A percentile compares a stretch with the other conserved stretches of the same genome.
phyloP scores from a whole-genome alignment of 2,329 filamentous ascomycete species.

The Chrysoporthe puriensis region DNA sequence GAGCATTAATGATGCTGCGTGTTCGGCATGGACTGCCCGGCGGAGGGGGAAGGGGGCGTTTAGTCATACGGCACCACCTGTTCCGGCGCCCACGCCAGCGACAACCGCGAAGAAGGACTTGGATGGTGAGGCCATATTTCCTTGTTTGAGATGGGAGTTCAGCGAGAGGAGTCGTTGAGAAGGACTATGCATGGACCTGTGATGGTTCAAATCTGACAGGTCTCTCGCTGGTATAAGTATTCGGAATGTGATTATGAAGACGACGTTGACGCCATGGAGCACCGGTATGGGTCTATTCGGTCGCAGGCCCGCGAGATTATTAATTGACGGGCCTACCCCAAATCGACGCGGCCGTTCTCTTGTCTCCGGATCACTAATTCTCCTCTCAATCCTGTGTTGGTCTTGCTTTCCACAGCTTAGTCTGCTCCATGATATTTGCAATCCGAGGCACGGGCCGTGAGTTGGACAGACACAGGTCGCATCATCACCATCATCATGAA shows the following conservation, averaged over 20 bases:
- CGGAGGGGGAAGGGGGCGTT: background rate
- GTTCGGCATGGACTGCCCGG: too few species aligned
- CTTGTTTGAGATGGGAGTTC: background rate
- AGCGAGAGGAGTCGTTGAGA: background rate
- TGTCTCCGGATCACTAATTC: conserved; percentile 1
- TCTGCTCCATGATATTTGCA: background rate
- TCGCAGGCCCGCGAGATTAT: background rate
- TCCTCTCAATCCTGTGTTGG: background rate
- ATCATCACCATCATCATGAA: background rate
- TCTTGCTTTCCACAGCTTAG: background rate
- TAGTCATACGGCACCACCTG: conserved; percentile 39
- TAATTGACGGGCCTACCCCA: background rate
- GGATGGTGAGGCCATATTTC: conserved; percentile 29
- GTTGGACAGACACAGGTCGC: background rate
- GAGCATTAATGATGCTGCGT: too few species aligned
- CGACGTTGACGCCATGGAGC: conserved; percentile 10
- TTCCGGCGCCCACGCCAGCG: conserved; percentile 74
- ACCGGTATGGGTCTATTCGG: background rate
- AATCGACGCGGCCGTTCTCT: background rate
- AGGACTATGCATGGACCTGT: too few species aligned
- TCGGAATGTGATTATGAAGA: conserved; percentile 4
- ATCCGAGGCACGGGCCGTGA: background rate
- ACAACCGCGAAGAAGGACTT: conserved; percentile 65
- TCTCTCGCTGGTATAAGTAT: background rate
- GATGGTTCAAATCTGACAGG: background rate